Evolutionary conservation across 2,329 filamentous ascomycete genomes (phyloP), one percentile per base, ranked within the genome.

Genomic region (Calonectria pauciramosa): DNA sequence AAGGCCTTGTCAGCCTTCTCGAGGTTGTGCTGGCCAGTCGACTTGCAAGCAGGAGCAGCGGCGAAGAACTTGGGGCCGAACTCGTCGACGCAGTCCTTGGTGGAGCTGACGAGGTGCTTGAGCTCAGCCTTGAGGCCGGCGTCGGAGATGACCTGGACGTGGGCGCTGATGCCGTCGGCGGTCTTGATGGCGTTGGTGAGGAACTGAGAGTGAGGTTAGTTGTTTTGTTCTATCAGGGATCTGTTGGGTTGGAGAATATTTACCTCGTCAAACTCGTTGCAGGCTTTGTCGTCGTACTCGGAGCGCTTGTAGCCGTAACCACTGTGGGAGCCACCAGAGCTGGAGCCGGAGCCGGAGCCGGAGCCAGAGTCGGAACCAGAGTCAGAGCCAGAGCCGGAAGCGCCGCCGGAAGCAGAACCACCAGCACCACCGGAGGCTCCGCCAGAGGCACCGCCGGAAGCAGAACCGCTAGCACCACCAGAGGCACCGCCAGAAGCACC

Each of bases 81-180:
- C 56, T 63, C 56, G 36, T 63, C 56, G 23, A 63, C 56, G 14
- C 32, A 63, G 3, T 63, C 56, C 56, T 63, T 38, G 23, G 56
- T 63, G 16, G 34, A 63, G 34, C n/a, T 41, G 34, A 63, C n/a
- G 23, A 63, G 56, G 36, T 63, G 56, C 56, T 63, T 63, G 36
- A 63, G n/a, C 36, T 63, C 56, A 30, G 56, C 56, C 56, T 63
- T 41, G 56, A 63, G 56, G 56, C 56, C 56, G 36, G 56, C 56
- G 56, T 63, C 56, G 23, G 56, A 63, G 36, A 63, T 41, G 56
- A 63, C 56, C 56, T 63, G 41, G 56, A 63, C 56, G 56, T 63
- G 56, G 14, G 56, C 56, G 23, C 56, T 63, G 56, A 63, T 63
- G 36, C 36, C 56, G n/a, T 63, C 34, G 36, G 56, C 56, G 11